These are phyloP conservation scores for Phragmites australis DNA, from an alignment of 176 grass and related monocot species.

Conservation along the genomic window DNA sequence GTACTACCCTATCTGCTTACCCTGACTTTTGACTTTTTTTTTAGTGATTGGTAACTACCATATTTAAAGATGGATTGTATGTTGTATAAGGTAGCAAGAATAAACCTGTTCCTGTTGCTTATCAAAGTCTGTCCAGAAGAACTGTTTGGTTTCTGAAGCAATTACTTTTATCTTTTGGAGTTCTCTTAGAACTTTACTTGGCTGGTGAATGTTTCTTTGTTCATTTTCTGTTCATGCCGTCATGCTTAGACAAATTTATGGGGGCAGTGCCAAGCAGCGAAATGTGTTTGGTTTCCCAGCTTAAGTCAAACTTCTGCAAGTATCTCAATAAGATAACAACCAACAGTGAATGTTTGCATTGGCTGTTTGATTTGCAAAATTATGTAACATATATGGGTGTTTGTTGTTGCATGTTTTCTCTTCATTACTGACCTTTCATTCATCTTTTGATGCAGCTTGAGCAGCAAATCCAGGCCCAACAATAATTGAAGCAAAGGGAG, in stretches of 20 bases:
- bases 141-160: not conserved
- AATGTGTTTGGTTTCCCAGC: not conserved
- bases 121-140: not conserved
- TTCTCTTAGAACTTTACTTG: not conserved
- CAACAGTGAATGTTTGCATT: not conserved
- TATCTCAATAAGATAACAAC: not conserved
- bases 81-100: not conserved
- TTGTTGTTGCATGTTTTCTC: not conserved
- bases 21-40: conserved; percentile 8
- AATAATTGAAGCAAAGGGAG: conserved; percentile 31
- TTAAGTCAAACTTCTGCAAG: not conserved
- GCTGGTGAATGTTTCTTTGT: not conserved
- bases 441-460: conserved; percentile 66
- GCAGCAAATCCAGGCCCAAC: conserved; percentile 66
- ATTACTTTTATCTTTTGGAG: not conserved
- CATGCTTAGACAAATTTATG: not conserved
- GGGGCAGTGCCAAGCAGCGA: not conserved
- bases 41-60: not conserved
- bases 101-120: not conserved
- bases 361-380: not conserved
- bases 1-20: conserved; percentile 31
- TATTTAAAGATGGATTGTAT: not conserved
- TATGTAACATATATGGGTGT: no score
- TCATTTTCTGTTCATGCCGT: not conserved
- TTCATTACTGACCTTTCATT: not conserved